A percentile compares a stretch with the other conserved stretches of the same genome.
phyloP scores from a whole-genome alignment of 306 rosid species.

The Lathyrus oleraceus region DNA sequence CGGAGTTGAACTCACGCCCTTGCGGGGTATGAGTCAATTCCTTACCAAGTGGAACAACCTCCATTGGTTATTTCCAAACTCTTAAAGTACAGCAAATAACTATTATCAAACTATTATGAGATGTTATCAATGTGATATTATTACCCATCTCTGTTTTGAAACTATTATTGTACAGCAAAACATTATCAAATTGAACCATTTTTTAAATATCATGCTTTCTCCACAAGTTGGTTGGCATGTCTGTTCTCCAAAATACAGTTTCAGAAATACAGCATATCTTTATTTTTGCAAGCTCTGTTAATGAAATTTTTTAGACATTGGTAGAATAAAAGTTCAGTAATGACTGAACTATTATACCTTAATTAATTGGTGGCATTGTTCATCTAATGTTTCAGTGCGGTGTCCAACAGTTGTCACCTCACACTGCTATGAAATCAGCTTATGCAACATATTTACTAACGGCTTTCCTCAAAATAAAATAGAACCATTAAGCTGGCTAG shows the following conservation, averaged over 20 bases:
- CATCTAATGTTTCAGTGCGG: conserved; percentile 6
- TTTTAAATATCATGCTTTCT: neutral
- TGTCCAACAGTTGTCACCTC: neutral
- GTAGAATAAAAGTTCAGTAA: neutral
- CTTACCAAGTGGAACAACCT: no score
- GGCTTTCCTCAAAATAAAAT: conserved; percentile 13
- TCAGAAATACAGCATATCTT: conserved; percentile 5
- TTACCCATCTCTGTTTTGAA: neutral
- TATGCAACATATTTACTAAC: conserved; percentile 24
- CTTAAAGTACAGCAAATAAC: neutral
- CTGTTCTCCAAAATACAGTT: neutral
- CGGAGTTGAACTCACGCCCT: no score
- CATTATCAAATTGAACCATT: neutral
- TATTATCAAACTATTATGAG: neutral
- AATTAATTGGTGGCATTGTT: neutral
- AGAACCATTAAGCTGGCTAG: conserved; percentile 17
- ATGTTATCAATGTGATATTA: conserved; percentile 12
- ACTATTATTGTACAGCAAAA: neutral
- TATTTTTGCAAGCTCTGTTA: neutral
- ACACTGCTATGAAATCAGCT: neutral
- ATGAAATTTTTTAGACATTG: neutral
- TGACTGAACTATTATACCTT: neutral
- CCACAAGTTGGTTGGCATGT: neutral
- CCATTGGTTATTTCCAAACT: conserved; percentile 1
- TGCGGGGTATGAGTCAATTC: no score